phyloP scores from a whole-genome alignment of 1,139 yeast genomes.

The Blastobotrys serpentis region DNA sequence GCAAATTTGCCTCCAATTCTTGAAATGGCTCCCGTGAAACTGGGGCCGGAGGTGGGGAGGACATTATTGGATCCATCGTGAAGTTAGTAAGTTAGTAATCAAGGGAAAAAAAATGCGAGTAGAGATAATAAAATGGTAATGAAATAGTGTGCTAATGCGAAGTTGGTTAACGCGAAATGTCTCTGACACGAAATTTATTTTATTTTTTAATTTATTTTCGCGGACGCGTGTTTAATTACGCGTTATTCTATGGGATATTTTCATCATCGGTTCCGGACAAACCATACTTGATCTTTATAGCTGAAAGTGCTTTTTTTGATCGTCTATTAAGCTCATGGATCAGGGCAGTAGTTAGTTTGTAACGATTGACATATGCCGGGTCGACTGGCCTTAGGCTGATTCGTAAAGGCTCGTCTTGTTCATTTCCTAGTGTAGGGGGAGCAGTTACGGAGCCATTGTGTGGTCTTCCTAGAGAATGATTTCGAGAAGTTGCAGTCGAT shows the following conservation, averaged over 20 bases:
- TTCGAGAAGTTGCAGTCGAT: background rate
- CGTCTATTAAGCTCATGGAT: background rate
- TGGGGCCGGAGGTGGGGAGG: constrained; percentile 8
- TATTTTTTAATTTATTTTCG: background rate
- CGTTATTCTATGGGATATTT: background rate
- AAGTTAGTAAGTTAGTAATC: background rate
- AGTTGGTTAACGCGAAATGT: too few relatives aligned
- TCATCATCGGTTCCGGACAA: background rate
- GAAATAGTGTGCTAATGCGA: too few relatives aligned
- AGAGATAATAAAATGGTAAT: too few relatives aligned
- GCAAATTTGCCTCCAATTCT: background rate
- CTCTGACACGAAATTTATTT: too few relatives aligned
- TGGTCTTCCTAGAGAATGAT: background rate
- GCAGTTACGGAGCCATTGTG: background rate
- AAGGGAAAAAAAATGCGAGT: background rate
- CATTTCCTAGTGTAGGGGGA: background rate
- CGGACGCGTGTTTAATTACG: constrained; percentile 8
- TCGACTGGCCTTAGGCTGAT: constrained; percentile 4
- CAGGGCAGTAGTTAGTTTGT: constrained; percentile 7
- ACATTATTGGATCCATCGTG: constrained; percentile 4
- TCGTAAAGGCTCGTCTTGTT: background rate
- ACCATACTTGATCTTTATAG: constrained; percentile 6
- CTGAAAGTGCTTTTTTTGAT: background rate
- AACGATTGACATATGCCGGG: background rate
- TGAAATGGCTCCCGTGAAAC: constrained; percentile 5